phyloP scores from a whole-genome alignment of 495 filamentous ascomycete species.

The Penicillium bialowiezense region DNA sequence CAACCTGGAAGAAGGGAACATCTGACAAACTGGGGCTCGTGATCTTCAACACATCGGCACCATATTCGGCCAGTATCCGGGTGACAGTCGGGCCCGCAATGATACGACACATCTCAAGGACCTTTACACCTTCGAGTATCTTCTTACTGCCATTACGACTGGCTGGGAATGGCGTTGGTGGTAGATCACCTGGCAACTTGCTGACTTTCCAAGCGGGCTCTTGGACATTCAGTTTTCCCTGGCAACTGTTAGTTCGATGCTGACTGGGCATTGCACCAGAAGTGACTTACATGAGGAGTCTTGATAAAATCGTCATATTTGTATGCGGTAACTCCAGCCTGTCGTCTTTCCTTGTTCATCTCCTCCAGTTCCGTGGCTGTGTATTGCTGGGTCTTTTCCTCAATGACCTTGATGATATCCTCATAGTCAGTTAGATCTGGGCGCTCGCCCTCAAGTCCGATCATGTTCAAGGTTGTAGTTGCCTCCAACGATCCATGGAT shows the following conservation, averaged over 20 bases:
- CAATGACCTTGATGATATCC: conserved; percentile 65
- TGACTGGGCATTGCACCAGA: conserved; percentile 7
- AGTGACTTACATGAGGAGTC: conserved; percentile 54
- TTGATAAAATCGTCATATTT: conserved; percentile 63
- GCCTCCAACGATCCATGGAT: conserved; percentile 78
- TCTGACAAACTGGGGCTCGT: conserved; percentile 66
- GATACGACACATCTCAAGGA: conserved; percentile 68
- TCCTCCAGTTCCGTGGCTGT: conserved; percentile 60
- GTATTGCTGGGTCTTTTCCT: conserved; percentile 60
- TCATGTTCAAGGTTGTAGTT: conserved; percentile 64
- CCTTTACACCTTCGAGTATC: conserved; percentile 40
- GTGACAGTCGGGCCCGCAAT: conserved; percentile 60
- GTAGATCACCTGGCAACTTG: conserved; percentile 41
- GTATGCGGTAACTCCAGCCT: conserved; percentile 65
- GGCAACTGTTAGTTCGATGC: conserved; percentile 13
- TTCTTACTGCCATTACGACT: conserved; percentile 24
- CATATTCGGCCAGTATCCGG: conserved; percentile 64
- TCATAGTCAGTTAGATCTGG: conserved; percentile 65
- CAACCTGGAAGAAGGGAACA: conserved; percentile 78
- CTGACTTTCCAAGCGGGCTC: conserved; percentile 55
- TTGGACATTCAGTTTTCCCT: conserved; percentile 48
- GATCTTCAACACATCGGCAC: conserved; percentile 66
- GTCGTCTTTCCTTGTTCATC: conserved; percentile 58
- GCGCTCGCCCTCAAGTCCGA: conserved; percentile 61
- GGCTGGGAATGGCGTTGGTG: conserved; percentile 53